phyloP scores from a whole-genome alignment of 164 flowering plant genomes.

The Aristolochia contorta region DNA sequence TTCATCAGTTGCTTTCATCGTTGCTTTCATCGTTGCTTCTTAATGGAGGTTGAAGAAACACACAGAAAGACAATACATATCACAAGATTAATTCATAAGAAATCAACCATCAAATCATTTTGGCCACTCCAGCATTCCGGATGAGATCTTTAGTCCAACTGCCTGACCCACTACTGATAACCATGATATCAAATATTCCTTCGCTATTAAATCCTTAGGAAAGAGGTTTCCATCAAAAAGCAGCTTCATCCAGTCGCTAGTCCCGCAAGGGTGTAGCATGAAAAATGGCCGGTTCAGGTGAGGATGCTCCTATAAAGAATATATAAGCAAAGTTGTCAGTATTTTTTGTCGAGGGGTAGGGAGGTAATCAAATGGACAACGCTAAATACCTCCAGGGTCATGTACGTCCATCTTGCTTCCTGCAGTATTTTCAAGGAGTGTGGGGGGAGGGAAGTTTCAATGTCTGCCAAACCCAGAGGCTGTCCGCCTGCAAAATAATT shows the following conservation, averaged over 20 bases:
- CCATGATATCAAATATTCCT: slow-evolving; percentile 64
- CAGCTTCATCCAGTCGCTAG: slow-evolving; percentile 83
- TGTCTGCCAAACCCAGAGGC: slow-evolving; percentile 37
- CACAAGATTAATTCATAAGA: no score
- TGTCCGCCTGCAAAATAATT: slow-evolving; percentile 50
- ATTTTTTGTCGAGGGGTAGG: background rate
- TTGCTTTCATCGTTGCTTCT: no score
- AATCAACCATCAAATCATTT: no score
- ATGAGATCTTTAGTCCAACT: slow-evolving; percentile 56
- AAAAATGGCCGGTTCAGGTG: slow-evolving; percentile 74
- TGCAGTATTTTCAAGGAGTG: slow-evolving; percentile 35
- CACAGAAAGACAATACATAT: no score
- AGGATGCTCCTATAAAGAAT: slow-evolving; percentile 84
- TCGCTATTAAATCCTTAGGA: slow-evolving; percentile 9
- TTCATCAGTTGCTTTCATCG: no score
- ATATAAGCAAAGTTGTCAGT: background rate
- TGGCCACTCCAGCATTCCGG: slow-evolving; percentile 18
- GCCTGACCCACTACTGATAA: slow-evolving; percentile 76
- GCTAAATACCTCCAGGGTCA: slow-evolving; percentile 64
- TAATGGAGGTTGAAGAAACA: no score
- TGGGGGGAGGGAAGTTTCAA: slow-evolving; percentile 55
- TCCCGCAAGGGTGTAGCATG: slow-evolving; percentile 86
- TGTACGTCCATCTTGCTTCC: slow-evolving; percentile 80
- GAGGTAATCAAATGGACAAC: background rate
- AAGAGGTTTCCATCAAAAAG: slow-evolving; percentile 26